Conservation (phyloP, 148 eudicot species). For the Rhododendron ovatum region DNA sequence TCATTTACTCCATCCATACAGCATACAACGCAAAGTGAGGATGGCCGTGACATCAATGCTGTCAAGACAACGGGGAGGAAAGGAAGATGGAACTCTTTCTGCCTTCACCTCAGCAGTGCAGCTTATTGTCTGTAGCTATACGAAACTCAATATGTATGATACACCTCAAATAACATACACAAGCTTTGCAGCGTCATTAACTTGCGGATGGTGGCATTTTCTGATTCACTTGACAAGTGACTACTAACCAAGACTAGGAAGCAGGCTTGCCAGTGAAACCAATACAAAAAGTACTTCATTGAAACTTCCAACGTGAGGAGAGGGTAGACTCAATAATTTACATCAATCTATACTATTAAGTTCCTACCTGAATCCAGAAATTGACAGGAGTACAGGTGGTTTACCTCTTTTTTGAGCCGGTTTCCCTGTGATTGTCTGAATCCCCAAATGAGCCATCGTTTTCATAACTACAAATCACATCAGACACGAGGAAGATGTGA, state of each 20-base stretch:
- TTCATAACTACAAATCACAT: constrained; percentile 40
- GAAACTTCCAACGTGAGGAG: not conserved
- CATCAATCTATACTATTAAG: not conserved
- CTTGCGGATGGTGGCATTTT: not conserved
- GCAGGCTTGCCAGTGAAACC: not conserved
- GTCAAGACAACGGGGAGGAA: not conserved
- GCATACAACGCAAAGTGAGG: not conserved
- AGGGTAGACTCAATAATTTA: not conserved
- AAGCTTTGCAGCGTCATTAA: not conserved
- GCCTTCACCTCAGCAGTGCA: not conserved
- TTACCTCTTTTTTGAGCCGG: constrained; percentile 75
- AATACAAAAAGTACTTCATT: not conserved
- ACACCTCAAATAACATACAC: not conserved
- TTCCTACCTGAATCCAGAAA: not conserved
- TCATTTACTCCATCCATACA: not conserved
- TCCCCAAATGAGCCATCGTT: constrained; percentile 51
- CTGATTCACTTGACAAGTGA: not conserved
- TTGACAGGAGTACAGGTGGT: not conserved
- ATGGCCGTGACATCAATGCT: not conserved
- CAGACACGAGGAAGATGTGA: constrained; percentile 12
- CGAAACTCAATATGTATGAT: not conserved
- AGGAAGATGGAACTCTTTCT: not conserved
- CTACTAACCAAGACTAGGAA: not conserved
- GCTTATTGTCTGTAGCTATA: not conserved
- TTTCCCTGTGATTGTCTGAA: constrained; percentile 50